A percentile compares a stretch with the other conserved stretches of the same genome.
phyloP scores from a whole-genome alignment of 768 basidiomycete species.

The Gymnopilus junonius region DNA sequence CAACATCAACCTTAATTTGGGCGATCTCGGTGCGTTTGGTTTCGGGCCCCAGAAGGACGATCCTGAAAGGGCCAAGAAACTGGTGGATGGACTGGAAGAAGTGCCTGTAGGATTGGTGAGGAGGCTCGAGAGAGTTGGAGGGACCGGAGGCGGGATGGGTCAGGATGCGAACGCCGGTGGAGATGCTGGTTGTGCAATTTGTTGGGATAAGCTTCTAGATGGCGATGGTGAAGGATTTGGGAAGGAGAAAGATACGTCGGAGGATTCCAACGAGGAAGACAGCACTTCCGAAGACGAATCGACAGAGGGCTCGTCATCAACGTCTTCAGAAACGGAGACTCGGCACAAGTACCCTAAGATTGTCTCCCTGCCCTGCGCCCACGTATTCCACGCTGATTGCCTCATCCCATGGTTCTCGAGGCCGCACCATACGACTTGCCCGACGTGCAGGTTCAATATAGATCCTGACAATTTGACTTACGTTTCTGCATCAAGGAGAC shows the following conservation, averaged over 20 bases:
- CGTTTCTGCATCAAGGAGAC: conserved; percentile 30
- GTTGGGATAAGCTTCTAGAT: conserved; percentile 72
- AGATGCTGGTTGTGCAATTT: conserved; percentile 68
- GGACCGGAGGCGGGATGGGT: conserved; percentile 34
- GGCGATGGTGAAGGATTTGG: conserved; percentile 39
- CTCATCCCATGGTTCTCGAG: conserved; percentile 84
- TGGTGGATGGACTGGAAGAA: conserved; percentile 66
- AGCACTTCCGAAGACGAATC: conserved; percentile 3
- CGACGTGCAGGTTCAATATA: conserved; percentile 82
- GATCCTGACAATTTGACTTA: conserved; percentile 78
- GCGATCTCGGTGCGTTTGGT: conserved; percentile 19
- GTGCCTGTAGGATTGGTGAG: conserved; percentile 70
- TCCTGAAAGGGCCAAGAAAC: conserved; percentile 65
- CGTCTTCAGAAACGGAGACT: neutral
- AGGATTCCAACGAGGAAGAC: conserved; percentile 3
- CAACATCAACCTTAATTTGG: conserved; percentile 14
- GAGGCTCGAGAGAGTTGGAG: conserved; percentile 59
- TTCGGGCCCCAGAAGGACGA: conserved; percentile 51
- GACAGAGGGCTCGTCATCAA: neutral
- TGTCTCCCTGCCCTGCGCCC: conserved; percentile 77
- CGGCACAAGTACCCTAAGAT: conserved; percentile 44
- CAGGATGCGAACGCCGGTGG: conserved; percentile 34
- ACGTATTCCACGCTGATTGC: conserved; percentile 81
- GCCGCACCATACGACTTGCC: conserved; percentile 80
- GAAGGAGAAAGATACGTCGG: conserved; percentile 17